Percentiles rank a stretch among this genome's conserved stretches.
These are phyloP conservation scores for Aspergillus uvarum DNA, from an alignment of 2,329 filamentous ascomycete genomes.

Conservation along the genomic window DNA sequence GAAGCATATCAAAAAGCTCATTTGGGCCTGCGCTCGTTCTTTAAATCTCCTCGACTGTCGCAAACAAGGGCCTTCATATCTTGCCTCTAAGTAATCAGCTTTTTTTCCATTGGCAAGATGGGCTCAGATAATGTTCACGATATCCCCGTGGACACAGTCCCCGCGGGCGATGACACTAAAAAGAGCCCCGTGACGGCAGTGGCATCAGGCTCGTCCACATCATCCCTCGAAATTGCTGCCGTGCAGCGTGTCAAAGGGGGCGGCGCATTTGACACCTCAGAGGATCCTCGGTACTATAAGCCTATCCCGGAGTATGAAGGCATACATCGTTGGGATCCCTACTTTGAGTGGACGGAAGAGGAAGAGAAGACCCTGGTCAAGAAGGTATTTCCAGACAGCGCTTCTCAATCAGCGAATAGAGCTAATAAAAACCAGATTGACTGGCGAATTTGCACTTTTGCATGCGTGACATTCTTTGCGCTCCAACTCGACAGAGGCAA, in stretches of 20 bases:
- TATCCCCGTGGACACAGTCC: conserved; percentile 1
- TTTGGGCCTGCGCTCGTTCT: neutral
- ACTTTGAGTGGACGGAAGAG: conserved; percentile 45
- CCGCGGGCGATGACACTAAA: conserved; percentile 14
- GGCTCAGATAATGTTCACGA: conserved; percentile 16
- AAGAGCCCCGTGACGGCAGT: conserved; percentile 7
- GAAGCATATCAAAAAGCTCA: neutral
- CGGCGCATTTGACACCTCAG: conserved; percentile 36
- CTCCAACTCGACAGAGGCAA: conserved; percentile 66
- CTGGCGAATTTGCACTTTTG: conserved; percentile 43
- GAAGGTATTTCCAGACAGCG: conserved; percentile 30
- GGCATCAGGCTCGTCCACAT: conserved; percentile 17
- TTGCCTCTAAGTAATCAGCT: neutral
- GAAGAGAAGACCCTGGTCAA: conserved; percentile 44
- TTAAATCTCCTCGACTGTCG: neutral
- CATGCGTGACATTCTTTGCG: conserved; percentile 62
- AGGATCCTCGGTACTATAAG: conserved; percentile 39
- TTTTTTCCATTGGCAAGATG: conserved; percentile 15
- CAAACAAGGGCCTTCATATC: neutral
- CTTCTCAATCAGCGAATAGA: neutral
- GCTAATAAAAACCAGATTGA: conserved; percentile 38
- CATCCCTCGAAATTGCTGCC: conserved; percentile 9
- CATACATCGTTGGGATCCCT: conserved; percentile 50
- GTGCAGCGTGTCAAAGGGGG: conserved; percentile 18
- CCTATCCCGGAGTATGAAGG: conserved; percentile 48